Conservation (phyloP, 176 grass and related monocot genomes). For the Guadua angustifolia region DNA sequence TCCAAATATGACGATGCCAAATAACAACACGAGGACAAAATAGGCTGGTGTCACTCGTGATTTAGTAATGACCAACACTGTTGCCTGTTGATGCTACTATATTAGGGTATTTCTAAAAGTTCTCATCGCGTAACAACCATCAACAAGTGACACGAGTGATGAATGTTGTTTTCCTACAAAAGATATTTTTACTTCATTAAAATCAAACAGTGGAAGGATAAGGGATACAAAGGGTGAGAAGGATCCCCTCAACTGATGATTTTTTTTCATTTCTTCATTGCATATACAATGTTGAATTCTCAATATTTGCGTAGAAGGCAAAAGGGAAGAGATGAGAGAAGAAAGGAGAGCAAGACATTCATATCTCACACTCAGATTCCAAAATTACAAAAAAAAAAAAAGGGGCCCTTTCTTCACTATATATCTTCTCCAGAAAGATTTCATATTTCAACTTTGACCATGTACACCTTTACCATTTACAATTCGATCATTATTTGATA, state of each 20-base stretch:
- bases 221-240: neutral
- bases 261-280: conserved; percentile 38
- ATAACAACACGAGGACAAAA: conserved; percentile 10
- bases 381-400: conserved; percentile 28
- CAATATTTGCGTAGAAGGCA: conserved; percentile 21
- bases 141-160: neutral
- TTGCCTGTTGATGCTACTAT: neutral
- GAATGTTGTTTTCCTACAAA: neutral
- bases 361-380: conserved; percentile 24
- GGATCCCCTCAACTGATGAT: neutral
- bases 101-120: neutral
- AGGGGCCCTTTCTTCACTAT: conserved; percentile 32
- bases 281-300: conserved; percentile 40
- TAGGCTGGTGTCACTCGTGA: neutral
- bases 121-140: neutral
- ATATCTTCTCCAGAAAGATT: conserved; percentile 32
- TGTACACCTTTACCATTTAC: conserved; percentile 51
- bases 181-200: neutral
- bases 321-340: conserved; percentile 30
- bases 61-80: conserved; percentile 19
- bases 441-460: conserved; percentile 34
- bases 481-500: conserved; percentile 35
- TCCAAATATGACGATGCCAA: neutral
- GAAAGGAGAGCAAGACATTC: conserved; percentile 25
- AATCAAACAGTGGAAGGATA: conserved; percentile 28